Evolutionary conservation across 2,329 filamentous ascomycete species (phyloP), one percentile per base, ranked within the genome.

Genomic region (Didymella lethalis): DNA sequence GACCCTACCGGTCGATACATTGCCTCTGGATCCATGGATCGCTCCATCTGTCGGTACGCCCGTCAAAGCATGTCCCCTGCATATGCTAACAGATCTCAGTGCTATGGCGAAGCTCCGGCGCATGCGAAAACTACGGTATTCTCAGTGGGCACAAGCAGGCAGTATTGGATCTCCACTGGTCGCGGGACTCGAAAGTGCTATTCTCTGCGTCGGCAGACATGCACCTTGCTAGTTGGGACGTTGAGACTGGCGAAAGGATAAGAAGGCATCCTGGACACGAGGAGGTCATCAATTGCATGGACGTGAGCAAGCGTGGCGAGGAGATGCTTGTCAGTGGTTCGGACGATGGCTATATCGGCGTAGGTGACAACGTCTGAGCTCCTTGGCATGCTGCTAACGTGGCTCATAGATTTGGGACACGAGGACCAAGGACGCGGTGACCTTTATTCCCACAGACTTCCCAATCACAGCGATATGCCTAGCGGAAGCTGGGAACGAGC

Each of bases 171-270:
- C 81, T 99, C 45, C 93, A 97, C 74, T 99, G 95, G 95, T 97
- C 95, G 28, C 90, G 95, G 75, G 95, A 99, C 80, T 96, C 93
- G 20, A 88, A 90, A 70, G 90, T 94, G 41, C 78, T 99, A 50
- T 98, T 94, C 74, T 95, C 94, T 7, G 93, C 93, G 44, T 97
- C 93, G 32, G 93, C 95, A 66, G 95, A 99, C 76, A 93, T 88
- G 86, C 92, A 93, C 66, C 84, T 98, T 29, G 93, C 93, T 38
- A 96, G 92, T 75, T 99, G 94, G 94, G 94, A 99, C 73, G 80
- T 96, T 41, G 94, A 95, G 66, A 93, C 92, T 0, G 94, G 94
- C n/a, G 86, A 90, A 65, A 87, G 95, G 72, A 96, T 98, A 84
- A 90, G 95, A 64, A 87, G 92, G 72, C 96, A 99, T 73, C 82